phyloP scores from a whole-genome alignment of 2,329 filamentous ascomycete species.

The Eurotiales sp. region DNA sequence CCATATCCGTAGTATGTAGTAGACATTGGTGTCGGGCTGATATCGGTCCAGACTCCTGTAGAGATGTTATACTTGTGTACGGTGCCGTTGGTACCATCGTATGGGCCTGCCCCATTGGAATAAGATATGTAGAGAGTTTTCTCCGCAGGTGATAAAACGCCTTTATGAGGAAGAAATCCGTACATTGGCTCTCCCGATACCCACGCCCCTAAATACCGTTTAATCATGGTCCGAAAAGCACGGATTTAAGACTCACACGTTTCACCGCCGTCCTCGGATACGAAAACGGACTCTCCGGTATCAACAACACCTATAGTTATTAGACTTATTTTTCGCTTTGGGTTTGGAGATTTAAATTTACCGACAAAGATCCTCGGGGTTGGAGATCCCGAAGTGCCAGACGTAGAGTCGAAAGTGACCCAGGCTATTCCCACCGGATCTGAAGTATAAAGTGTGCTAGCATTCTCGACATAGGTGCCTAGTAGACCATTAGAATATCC shows the following conservation, averaged over 20 bases:
- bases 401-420: conserved; percentile 56
- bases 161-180: conserved; percentile 54
- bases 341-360: too few relatives aligned
- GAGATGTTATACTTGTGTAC: conserved; percentile 55
- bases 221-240: not conserved
- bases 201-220: conserved; percentile 16
- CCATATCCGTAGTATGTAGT: conserved; percentile 55
- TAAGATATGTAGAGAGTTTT: conserved; percentile 56
- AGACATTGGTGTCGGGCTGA: conserved; percentile 50
- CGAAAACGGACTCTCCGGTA: conserved; percentile 53
- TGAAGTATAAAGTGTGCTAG: conserved; percentile 44
- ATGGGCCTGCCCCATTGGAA: conserved; percentile 54
- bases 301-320: conserved; percentile 37
- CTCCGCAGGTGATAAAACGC: conserved; percentile 49
- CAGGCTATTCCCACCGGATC: conserved; percentile 51
- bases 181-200: conserved; percentile 49
- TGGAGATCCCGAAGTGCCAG: conserved; percentile 41
- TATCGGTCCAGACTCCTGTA: conserved; percentile 51
- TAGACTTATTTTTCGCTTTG: too few relatives aligned
- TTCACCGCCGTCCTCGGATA: conserved; percentile 51
- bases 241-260: conserved; percentile 45
- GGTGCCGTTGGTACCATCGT: conserved; percentile 52
- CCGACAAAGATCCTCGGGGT: conserved; percentile 58
- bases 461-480: conserved; percentile 48
- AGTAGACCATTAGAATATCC: conserved; percentile 14